Base-by-base conservation (phyloP, 2,329 filamentous ascomycete genomes). In the Fusarium fracticaudum region DNA sequence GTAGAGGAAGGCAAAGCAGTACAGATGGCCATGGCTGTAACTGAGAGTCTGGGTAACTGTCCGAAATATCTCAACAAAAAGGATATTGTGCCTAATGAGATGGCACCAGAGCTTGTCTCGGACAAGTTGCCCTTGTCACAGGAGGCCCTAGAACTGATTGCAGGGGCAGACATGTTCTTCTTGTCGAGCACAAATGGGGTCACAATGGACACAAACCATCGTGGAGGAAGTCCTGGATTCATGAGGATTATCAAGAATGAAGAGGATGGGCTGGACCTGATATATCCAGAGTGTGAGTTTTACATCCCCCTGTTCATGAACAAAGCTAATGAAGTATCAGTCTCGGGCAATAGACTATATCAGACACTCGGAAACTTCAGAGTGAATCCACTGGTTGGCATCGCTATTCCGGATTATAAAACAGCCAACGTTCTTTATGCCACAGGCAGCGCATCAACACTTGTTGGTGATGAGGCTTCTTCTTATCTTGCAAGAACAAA, bases 11-110 rank as follows among this genome's bases (percentile, higher is more conserved):
- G 77, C 8, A 78, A 84, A n/a, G 72, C 83, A 10, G 76, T 87
- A 48, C 86, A 88, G 80, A 83, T 96, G 41, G 90, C 92, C 20
- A 85, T 94, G 50, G 87, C 88, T 45, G 90, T 97, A 64, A 88
- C 92, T 38, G 91, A 93, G 81, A 93, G 90, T 73, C 78, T 97
- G 84, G 91, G 93, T 0, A 97, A 96, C 76, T 97, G 94, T 77
- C 94, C 94, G 4, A 97, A 97, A 81, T 97, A 97, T 77, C 80
- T 97, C 40, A 96, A 96, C 81, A 90, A 89, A 77, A 95, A 93
- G 79, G 84, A 85, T 5, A 89, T 97, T 44, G 79, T 82, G 5
- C 86, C 88, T 10, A 71, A 75, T 35, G 62, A 57, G 7, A 86
- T 88, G 50, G 69, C 85, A 1, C 87, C 92, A 5, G 79, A 85